phyloP scores from a whole-genome alignment of 2,329 filamentous ascomycete species.

The Thielaviopsis musarum region DNA sequence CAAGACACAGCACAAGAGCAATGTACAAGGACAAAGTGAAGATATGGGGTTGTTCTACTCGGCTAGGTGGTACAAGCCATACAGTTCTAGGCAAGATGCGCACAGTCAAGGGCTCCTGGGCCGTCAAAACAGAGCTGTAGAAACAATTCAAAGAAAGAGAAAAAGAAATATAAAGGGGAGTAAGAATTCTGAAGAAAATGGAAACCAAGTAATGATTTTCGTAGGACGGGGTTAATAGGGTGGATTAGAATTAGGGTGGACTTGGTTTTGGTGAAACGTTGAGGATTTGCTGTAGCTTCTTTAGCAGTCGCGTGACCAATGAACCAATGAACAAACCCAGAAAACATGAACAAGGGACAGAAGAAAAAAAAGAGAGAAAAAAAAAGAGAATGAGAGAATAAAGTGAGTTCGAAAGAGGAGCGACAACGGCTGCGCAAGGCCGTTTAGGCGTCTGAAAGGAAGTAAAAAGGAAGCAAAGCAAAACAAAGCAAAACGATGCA shows the following conservation, averaged over 20 bases:
- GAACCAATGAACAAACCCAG: background rate
- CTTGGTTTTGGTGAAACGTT: background rate
- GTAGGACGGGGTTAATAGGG: background rate
- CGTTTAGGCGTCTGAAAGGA: no score
- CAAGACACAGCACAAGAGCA: background rate
- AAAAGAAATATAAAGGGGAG: background rate
- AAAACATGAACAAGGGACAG: background rate
- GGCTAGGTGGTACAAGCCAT: background rate
- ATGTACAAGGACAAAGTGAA: background rate
- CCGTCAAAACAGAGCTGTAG: background rate
- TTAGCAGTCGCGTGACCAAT: slow-evolving; percentile 2
- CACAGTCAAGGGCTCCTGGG: background rate
- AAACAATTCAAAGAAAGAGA: background rate
- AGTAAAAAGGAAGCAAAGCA: no score
- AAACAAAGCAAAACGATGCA: no score
- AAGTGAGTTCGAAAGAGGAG: background rate
- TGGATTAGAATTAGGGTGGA: background rate
- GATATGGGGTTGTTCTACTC: background rate
- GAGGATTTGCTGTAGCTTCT: background rate
- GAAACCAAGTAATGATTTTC: background rate
- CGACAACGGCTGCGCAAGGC: no score
- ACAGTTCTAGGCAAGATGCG: background rate
- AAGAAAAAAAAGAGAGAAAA: background rate
- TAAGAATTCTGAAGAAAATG: background rate
- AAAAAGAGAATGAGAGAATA: background rate